Evolutionary conservation across 139 green algal species (phyloP), one percentile per base, ranked within the genome.

Genomic region (Ettlia oleoabundans): DNA sequence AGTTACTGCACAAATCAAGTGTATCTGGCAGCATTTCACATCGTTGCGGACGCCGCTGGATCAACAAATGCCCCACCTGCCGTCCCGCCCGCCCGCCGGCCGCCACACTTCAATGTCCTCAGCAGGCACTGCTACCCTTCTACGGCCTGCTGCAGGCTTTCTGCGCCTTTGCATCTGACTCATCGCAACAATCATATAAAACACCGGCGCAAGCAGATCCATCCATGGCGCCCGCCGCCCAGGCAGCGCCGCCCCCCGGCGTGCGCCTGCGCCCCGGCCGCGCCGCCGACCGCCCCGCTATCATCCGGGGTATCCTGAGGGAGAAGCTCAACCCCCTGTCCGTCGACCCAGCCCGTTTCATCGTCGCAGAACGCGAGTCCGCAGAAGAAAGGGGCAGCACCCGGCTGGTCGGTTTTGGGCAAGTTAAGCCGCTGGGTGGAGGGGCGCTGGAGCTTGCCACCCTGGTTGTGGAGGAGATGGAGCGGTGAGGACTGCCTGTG

Each of bases 271-370:
- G 73, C 26, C 52, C 73, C 2, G 73, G 73, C 19, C 35, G 26
- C 8, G 24, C 73, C 53, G 26, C 26, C 5, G 73, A 80, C 9
- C n/a, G 30, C 2, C 19, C 43, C 24, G 24, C 62, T 3, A 26
- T 80, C 26, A 30, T 28, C 10, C 38, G 58, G 3, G 58, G 35
- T 26, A 40, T 80, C 2, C 35, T 68, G 24, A 33, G 53, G 2
- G 73, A 80, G 21, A 68, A 68, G 35, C 40, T 80, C 9, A 80
- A 80, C 53, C 73, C 73, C 24, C 58, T 67, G 26, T 35, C 47
- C 1, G 9, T 80, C 42, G 35, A 80, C 22, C 73, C 73, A 19
- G 53, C 62, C 33, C 73, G 73, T 24, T 80, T 80, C 73, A 80
- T 52, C 0, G 73, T 80, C 5, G 73, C 73, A 1, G 73, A 80